phyloP scores from a whole-genome alignment of 2,329 filamentous ascomycete genomes.

The Aspergillus hiratsukae region DNA sequence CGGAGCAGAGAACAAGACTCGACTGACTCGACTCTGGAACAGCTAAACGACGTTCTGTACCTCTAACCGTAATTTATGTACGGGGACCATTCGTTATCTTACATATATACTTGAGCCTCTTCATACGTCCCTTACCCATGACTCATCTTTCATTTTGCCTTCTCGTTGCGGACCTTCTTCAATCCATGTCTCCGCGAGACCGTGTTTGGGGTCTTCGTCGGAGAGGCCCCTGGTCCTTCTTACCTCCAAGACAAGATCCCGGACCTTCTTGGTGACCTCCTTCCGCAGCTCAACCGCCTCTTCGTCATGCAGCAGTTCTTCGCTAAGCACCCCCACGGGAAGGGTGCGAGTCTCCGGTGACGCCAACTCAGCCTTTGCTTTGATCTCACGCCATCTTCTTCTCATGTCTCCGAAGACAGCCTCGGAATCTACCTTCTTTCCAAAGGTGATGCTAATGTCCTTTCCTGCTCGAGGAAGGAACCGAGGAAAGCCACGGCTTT shows the following conservation, averaged over 20 bases:
- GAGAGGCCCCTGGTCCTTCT: constrained; percentile 66
- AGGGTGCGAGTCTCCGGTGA: constrained; percentile 32
- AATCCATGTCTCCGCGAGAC: constrained; percentile 76
- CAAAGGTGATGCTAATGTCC: constrained; percentile 47
- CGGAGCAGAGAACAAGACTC: too few species aligned
- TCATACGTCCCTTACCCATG: constrained; percentile 55
- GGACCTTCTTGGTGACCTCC: constrained; percentile 73
- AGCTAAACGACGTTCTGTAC: not conserved
- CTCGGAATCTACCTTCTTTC: constrained; percentile 70
- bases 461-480: constrained; percentile 78
- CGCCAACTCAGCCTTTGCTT: constrained; percentile 49
- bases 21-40: not conserved
- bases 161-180: constrained; percentile 51
- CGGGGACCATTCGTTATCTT: not conserved
- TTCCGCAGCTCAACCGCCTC: constrained; percentile 74
- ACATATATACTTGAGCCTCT: not conserved
- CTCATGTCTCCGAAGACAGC: constrained; percentile 73
- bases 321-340: constrained; percentile 55
- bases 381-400: constrained; percentile 65
- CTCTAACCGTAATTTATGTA: not conserved
- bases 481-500: constrained; percentile 71
- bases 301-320: constrained; percentile 61
- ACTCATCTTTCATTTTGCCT: constrained; percentile 58
- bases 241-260: constrained; percentile 75
- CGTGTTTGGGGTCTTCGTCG: constrained; percentile 74